Evolutionary conservation across 2,329 filamentous ascomycete species (phyloP).

Genomic region (Aspergillus fumigatiaffinis): DNA sequence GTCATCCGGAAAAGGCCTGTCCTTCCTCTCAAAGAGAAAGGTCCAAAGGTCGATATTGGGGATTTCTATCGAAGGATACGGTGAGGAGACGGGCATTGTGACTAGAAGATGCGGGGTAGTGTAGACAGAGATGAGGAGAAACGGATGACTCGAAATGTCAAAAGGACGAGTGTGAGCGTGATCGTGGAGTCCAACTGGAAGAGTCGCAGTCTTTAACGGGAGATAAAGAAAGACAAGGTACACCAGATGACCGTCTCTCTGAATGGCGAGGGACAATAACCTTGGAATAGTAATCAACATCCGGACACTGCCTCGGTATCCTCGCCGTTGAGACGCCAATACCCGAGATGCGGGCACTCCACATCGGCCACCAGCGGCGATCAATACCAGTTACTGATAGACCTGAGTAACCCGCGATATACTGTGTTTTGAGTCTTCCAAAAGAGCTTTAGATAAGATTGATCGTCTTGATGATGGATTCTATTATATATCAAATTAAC

Average conservation of each 20-base stretch:
- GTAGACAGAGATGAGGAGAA: background rate
- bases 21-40: slow-evolving; percentile 68
- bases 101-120: slow-evolving; percentile 14
- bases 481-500: background rate
- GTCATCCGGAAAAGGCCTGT: slow-evolving; percentile 63
- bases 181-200: background rate
- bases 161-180: background rate
- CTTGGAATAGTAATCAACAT: background rate
- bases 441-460: background rate
- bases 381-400: background rate
- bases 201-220: background rate
- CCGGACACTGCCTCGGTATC: background rate
- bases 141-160: background rate
- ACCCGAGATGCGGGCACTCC: background rate
- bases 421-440: too few relatives aligned
- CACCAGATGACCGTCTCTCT: background rate
- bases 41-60: slow-evolving; percentile 75
- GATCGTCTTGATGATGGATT: background rate
- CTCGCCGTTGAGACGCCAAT: background rate
- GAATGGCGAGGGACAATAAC: background rate
- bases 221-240: background rate
- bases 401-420: background rate
- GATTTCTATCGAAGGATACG: slow-evolving; percentile 62
- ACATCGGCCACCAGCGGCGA: background rate
- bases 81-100: slow-evolving; percentile 67